phyloP scores from a whole-genome alignment of 1,284 basidiomycete genomes.

The Cutaneotrichosporon dermatis region DNA sequence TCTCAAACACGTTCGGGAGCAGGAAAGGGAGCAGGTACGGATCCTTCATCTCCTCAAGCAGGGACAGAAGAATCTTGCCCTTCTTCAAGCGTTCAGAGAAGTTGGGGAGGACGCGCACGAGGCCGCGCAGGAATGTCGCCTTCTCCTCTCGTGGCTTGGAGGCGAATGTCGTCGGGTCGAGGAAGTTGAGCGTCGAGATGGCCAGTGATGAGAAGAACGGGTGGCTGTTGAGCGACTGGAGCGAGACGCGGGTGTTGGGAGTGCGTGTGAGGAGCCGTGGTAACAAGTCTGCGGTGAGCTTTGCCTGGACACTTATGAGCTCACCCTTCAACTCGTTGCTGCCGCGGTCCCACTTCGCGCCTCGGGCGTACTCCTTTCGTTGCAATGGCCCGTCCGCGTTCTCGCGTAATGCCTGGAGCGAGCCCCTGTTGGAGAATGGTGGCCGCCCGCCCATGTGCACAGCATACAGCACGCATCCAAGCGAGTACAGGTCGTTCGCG shows the following conservation, averaged over 20 bases:
- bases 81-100: constrained; percentile 84
- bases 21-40: constrained; percentile 86
- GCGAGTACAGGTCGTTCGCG: constrained; percentile 88
- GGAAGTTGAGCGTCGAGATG: constrained; percentile 92
- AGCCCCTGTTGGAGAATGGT: constrained; percentile 85
- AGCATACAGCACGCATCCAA: constrained; percentile 84
- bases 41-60: constrained; percentile 98
- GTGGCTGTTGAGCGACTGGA: constrained; percentile 71
- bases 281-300: constrained; percentile 60
- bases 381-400: constrained; percentile 61
- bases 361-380: constrained; percentile 36
- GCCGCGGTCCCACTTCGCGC: constrained; percentile 41
- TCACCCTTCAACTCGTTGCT: constrained; percentile 43
- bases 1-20: constrained; percentile 94
- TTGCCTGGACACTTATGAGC: constrained; percentile 1
- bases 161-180: constrained; percentile 92
- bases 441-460: constrained; percentile 83
- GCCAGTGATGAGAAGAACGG: constrained; percentile 95
- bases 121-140: constrained; percentile 89
- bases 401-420: constrained; percentile 69
- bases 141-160: constrained; percentile 92
- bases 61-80: constrained; percentile 86
- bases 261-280: constrained; percentile 73
- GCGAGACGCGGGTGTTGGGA: constrained; percentile 66
- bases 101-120: constrained; percentile 72